phyloP scores from a whole-genome alignment of 2,329 filamentous ascomycete genomes.

The Coniochaeta sp. region DNA sequence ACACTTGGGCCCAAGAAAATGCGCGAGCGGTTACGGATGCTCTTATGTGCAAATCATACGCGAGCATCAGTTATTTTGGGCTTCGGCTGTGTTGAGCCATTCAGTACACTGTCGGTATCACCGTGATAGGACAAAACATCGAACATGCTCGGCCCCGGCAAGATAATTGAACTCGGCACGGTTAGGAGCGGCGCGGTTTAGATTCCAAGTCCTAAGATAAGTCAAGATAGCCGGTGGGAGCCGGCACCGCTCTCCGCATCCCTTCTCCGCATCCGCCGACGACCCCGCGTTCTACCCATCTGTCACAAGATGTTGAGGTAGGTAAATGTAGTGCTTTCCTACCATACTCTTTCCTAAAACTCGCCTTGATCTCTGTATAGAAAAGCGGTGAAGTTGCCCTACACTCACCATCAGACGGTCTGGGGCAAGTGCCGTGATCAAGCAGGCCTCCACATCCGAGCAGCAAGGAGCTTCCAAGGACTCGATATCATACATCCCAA shows the following conservation, averaged over 20 bases:
- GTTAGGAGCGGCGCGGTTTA: background rate
- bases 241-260: background rate
- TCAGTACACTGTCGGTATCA: background rate
- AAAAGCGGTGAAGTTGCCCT: background rate
- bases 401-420: background rate
- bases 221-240: background rate
- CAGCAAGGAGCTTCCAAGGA: background rate
- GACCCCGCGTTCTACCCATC: constrained; percentile 1
- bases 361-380: background rate
- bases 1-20: background rate
- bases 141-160: background rate
- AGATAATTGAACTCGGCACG: background rate
- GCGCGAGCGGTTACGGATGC: background rate
- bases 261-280: background rate
- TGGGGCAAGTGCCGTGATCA: background rate
- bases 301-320: background rate
- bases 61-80: background rate
- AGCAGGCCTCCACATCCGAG: background rate
- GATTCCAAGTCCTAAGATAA: too few species aligned
- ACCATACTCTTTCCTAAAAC: background rate
- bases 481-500: too few species aligned
- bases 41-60: background rate
- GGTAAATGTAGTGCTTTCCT: background rate
- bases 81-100: background rate
- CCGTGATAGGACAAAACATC: background rate